Conservation (phyloP, 306 rosid genomes). For the Castanopsis chinensis region DNA sequence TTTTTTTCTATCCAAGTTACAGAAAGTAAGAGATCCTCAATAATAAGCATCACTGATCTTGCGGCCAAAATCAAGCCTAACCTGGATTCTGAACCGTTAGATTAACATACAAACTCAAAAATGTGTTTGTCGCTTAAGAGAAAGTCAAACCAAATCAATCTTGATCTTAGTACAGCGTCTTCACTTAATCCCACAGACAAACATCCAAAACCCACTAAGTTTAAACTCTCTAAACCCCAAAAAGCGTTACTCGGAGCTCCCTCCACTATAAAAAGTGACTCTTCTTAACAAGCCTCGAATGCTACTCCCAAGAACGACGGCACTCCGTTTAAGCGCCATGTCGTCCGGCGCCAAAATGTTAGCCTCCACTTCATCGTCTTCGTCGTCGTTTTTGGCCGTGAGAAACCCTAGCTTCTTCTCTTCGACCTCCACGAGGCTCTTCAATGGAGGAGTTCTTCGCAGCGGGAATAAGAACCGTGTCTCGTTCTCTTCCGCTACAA, state of each 20-base stretch:
- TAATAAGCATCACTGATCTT: too few species aligned
- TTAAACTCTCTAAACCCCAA: neutral
- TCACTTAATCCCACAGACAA: neutral
- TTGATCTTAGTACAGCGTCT: too few species aligned
- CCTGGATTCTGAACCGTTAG: too few species aligned
- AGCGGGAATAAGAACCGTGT: constrained; percentile 21
- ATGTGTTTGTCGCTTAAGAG: too few species aligned
- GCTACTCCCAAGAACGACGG: constrained; percentile 21
- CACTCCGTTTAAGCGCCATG: constrained; percentile 43
- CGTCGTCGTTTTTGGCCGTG: constrained; percentile 29
- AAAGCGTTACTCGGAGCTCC: neutral
- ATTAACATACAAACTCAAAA: too few species aligned
- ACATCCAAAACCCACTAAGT: neutral
- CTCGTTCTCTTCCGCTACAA: constrained; percentile 34
- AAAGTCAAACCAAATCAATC: too few species aligned
- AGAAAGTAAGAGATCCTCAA: too few species aligned
- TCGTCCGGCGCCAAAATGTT: constrained; percentile 33
- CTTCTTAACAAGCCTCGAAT: constrained; percentile 17
- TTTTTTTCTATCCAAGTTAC: too few species aligned
- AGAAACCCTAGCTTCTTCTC: constrained; percentile 47
- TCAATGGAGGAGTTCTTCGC: constrained; percentile 26
- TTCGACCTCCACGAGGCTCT: constrained; percentile 24
- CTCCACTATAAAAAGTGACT: neutral
- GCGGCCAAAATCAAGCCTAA: too few species aligned
- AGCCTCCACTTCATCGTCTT: constrained; percentile 28